phyloP scores from a whole-genome alignment of 805 yeast genomes.

The Kazachstania taianensis region DNA sequence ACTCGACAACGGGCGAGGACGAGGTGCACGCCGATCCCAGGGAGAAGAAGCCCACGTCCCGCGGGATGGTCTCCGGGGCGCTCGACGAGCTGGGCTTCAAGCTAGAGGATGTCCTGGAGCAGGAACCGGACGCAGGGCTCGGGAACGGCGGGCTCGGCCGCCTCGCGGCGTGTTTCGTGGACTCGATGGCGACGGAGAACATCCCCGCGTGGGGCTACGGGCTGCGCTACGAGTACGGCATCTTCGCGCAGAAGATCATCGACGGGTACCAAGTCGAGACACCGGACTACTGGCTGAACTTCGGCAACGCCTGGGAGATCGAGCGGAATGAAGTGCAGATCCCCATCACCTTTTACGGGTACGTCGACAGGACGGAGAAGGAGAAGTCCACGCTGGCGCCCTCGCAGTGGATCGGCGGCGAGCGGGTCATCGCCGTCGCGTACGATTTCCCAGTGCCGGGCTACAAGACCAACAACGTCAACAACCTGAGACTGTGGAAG shows the following conservation, averaged over 20 bases:
- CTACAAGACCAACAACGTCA: slow-evolving; percentile 68
- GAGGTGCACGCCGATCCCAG: slow-evolving; percentile 4
- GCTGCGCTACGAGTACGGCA: slow-evolving; percentile 85
- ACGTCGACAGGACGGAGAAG: slow-evolving; percentile 47
- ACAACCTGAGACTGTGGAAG: slow-evolving; percentile 84
- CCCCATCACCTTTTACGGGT: slow-evolving; percentile 85
- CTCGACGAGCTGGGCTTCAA: slow-evolving; percentile 73
- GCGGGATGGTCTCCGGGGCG: slow-evolving; percentile 46
- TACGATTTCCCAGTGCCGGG: slow-evolving; percentile 93
- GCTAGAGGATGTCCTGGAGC: slow-evolving; percentile 71
- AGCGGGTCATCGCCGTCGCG: slow-evolving; percentile 80
- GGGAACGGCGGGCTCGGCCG: slow-evolving; percentile 96
- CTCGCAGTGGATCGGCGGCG: slow-evolving; percentile 80
- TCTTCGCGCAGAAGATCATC: slow-evolving; percentile 77
- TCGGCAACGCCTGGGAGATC: slow-evolving; percentile 89
- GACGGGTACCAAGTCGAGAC: slow-evolving; percentile 91
- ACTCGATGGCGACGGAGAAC: slow-evolving; percentile 74
- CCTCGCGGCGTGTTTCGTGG: slow-evolving; percentile 88
- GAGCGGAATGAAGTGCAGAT: slow-evolving; percentile 77
- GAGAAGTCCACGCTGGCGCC: slow-evolving; percentile 44
- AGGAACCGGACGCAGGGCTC: slow-evolving; percentile 89
- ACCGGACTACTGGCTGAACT: slow-evolving; percentile 90
- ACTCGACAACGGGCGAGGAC: slow-evolving; percentile 3
- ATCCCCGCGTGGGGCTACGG: slow-evolving; percentile 98
- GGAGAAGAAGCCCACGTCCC: slow-evolving; percentile 20